A percentile compares a stretch with the other conserved stretches of the same genome.
Conservation (phyloP, 768 basidiomycete genomes). For the Calvatia gigantea region DNA sequence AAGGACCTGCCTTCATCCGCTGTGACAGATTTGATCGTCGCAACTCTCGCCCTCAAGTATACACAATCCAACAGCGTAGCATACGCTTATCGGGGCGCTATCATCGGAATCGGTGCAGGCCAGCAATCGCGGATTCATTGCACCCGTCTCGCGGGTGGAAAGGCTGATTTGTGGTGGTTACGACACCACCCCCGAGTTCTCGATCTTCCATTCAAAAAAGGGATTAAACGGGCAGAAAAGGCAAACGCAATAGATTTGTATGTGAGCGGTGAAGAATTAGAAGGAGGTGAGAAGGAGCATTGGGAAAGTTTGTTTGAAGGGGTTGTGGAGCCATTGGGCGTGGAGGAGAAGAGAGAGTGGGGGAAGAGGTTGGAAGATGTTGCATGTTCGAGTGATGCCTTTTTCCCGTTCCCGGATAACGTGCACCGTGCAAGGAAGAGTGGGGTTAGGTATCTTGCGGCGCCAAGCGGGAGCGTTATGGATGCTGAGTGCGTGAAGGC, state of each 20-base stretch:
- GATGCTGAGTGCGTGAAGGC: slow-evolving; percentile 95
- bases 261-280: slow-evolving; percentile 85
- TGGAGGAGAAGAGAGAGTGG: slow-evolving; percentile 74
- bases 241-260: slow-evolving; percentile 98
- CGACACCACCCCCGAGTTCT: slow-evolving; percentile 95
- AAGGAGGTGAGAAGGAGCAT: slow-evolving; percentile 83
- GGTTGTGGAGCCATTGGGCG: slow-evolving; percentile 60
- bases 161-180: slow-evolving; percentile 99
- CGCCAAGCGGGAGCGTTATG: slow-evolving; percentile 95
- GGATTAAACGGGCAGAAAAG: slow-evolving; percentile 96
- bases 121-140: slow-evolving; percentile 99
- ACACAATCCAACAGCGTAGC: slow-evolving; percentile 99
- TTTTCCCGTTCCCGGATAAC: slow-evolving; percentile 99
- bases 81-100: slow-evolving; percentile 88
- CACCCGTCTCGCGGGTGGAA: slow-evolving; percentile 93
- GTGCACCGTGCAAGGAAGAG: slow-evolving; percentile 91
- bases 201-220: slow-evolving; percentile 92
- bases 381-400: slow-evolving; percentile 93
- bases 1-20: slow-evolving; percentile 81
- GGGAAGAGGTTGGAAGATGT: slow-evolving; percentile 75
- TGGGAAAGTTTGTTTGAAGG: slow-evolving; percentile 89
- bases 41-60: slow-evolving; percentile 96
- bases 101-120: slow-evolving; percentile 94
- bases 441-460: slow-evolving; percentile 89
- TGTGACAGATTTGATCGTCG: slow-evolving; percentile 89